These are phyloP conservation scores for Balamuthia mandrillaris DNA, from an alignment of 208 protist genomes.

Conservation along the genomic window DNA sequence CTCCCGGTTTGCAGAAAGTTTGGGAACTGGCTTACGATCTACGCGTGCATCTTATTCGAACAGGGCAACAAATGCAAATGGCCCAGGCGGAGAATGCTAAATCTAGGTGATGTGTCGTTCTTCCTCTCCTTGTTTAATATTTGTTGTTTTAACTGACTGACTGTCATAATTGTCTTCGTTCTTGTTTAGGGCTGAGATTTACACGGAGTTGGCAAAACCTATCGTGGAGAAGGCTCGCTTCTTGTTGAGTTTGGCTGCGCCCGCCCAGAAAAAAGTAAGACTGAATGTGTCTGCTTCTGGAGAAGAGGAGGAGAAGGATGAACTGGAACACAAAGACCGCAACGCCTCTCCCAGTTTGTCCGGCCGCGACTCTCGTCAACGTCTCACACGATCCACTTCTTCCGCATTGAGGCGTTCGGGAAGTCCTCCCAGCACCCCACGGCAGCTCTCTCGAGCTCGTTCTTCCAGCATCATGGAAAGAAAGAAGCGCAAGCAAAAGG, in stretches of 20 bases:
- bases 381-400: slow-evolving; percentile 3
- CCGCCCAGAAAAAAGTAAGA: neutral
- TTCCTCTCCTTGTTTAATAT: neutral
- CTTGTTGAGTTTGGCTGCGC: neutral
- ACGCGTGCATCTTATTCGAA: neutral
- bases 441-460: neutral
- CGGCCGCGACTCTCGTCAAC: neutral
- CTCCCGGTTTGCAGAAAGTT: slow-evolving; percentile 2
- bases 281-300: neutral
- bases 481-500: neutral
- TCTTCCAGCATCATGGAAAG: slow-evolving; percentile 5
- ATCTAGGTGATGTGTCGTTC: neutral
- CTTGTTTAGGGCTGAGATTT: neutral
- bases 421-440: neutral
- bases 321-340: no score
- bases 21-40: slow-evolving; percentile 36
- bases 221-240: slow-evolving; percentile 5
- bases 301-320: neutral
- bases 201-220: neutral
- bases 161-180: neutral
- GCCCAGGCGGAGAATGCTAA: neutral
- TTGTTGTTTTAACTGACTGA: neutral
- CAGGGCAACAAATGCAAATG: slow-evolving; percentile 7
- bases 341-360: no score
- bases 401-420: neutral